Evolutionary conservation across 208 protist genomes (phyloP), one percentile per base, ranked within the genome.

Genomic region (Leishmania aethiopica): DNA sequence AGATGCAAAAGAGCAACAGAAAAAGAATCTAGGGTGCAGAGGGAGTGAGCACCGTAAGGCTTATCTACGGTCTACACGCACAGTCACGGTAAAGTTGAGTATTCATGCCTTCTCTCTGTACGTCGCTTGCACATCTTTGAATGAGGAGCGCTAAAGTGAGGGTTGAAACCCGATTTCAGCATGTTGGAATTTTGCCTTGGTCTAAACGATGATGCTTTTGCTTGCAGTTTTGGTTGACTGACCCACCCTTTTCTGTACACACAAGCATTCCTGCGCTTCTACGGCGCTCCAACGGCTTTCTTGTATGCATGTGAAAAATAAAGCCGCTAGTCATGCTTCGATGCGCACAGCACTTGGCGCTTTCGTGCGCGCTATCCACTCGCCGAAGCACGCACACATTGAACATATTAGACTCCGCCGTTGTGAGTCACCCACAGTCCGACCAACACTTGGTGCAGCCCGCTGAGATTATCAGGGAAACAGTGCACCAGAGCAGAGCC

Each of bases 381-480:
- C 51, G 51, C 37, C 40, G 35, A 42, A 47, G 53, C 35, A 77
- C 47, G 42, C 73, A 62, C 32, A 19, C 47, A 28, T n/a, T 42
- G 22, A 80, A 47, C 17, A 74, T 47, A 37, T 32, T n/a, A 47
- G 60, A 66, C 47, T 55, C 59, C 22, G 66, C 42, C 7, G n/a
- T 17, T 78, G 28, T 75, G 17, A 35, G 10, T 13, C 49, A 69
- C 53, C 13, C 55, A 5, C 35, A 62, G 25, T 13, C 6, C 0
- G 59, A 55, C 1, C n/a, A 32, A 35, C 35, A 62, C 7, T 25
- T 55, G n/a, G 59, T 74, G 35, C 40, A 64, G 11, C 83, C 89
- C 35, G 91, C 90, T 67, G 90, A 94, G 72, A 79, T 96, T 71
- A 19, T 95, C 19, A 91, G 60, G 49, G 91, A 95, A 85, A 89